Evolutionary conservation across 2,329 filamentous ascomycete genomes (phyloP), one percentile per base, ranked within the genome.

Genomic region (Dactylonectria macrodidyma): DNA sequence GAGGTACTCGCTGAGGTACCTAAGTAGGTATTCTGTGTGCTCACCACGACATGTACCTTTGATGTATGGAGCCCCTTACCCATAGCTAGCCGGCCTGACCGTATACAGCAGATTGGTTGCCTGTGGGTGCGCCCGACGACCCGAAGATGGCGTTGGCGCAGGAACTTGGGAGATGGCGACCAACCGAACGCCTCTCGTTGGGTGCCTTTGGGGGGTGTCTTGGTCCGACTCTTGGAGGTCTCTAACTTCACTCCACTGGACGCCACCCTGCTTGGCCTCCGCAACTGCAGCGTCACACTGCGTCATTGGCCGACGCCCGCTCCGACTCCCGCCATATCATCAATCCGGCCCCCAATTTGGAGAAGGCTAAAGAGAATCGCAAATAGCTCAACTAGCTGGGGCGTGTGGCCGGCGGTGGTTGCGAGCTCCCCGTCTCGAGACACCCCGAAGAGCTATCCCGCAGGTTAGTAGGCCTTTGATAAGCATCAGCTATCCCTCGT

Each of bases 291-390:
- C 30, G 46, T 57, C 26, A 60, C 36, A 30, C 54, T 75, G 69
- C 73, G 70, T 75, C 73, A 75, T 68, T 73, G 65, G 50, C 73
- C 73, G 73, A 76, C 66, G 57, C 62, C 73, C 73, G 73, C 66
- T 66, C 73, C 73, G 73, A 75, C 66, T 73, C 55, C 73, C 73
- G 73, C 55, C 54, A 76, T 75, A 76, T 75, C 72, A 75, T 68
- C 38, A 64, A 62, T 44, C 63, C 59, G 52, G 41, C 52, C 33
- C 57, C 55, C 16, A 14, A 47, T 5, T 11, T 14, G 7, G 34
- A n/a, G 47, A 60, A 55, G 54, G 26, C 26, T 68, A 22, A 5
- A n/a, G 33, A 54, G 33, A 54, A 36, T 54, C 24, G 24, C 36
- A 16, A 38, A 16, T 33, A 33, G 51, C 30, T 33, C 30, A 24